These are phyloP conservation scores for Fusarium nematophilum DNA, from an alignment of 2,329 filamentous ascomycete species.

Conservation along the genomic window DNA sequence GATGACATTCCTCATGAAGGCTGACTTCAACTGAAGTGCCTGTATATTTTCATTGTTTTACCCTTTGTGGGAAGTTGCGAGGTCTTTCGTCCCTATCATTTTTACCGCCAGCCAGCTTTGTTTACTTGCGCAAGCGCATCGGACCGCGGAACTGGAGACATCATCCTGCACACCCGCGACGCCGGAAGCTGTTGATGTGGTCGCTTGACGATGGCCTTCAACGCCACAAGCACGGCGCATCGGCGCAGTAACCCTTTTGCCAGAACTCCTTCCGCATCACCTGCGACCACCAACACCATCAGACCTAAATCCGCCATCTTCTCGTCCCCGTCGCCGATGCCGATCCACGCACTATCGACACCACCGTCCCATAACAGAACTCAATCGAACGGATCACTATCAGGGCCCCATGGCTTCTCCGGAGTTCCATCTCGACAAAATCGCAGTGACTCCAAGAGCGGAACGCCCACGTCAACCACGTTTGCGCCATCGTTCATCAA, in stretches of 20 bases:
- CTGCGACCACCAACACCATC: constrained; percentile 62
- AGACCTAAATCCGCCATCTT: constrained; percentile 83
- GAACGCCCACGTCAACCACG: constrained; percentile 76
- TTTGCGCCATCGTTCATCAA: constrained; percentile 98
- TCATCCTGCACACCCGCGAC: constrained; percentile 26
- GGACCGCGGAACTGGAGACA: constrained; percentile 14
- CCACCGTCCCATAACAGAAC: constrained; percentile 72
- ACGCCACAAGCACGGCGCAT: constrained; percentile 61
- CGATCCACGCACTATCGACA: constrained; percentile 53
- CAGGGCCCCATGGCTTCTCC: constrained; percentile 38
- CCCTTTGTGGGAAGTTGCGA: constrained; percentile 14
- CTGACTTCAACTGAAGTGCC: constrained; percentile 37
- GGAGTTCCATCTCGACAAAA: constrained; percentile 47
- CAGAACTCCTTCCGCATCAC: constrained; percentile 75
- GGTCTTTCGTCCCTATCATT: constrained; percentile 6
- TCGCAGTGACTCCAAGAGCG: constrained; percentile 72
- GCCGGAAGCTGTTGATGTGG: constrained; percentile 43
- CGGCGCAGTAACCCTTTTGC: constrained; percentile 86
- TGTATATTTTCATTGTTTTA: constrained; percentile 39
- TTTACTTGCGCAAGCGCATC: constrained; percentile 41
- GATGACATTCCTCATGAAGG: constrained; percentile 42
- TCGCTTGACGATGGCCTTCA: constrained; percentile 49
- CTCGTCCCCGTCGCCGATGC: constrained; percentile 65
- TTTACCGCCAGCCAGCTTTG: constrained; percentile 26
- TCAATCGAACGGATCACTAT: constrained; percentile 71